Base-by-base conservation (phyloP, 2,329 filamentous ascomycete genomes). In the Diplodia mutila region DNA sequence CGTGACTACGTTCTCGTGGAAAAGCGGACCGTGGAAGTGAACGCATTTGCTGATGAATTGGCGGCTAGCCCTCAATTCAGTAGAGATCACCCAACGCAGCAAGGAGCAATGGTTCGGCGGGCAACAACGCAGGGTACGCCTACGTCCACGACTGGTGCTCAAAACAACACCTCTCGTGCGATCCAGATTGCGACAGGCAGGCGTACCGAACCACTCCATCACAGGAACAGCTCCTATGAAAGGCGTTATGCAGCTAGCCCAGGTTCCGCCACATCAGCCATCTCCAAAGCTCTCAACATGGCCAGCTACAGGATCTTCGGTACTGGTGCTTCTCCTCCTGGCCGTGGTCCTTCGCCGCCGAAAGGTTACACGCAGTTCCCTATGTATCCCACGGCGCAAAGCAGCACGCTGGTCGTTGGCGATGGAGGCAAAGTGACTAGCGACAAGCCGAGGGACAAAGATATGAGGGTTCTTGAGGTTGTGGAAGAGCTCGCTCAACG, bases 1-100 rank as follows among this genome's bases (percentile, higher is more conserved):
- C 89, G 94, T 71, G 95, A 98, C 71, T 99, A 98, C 74, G 94
- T 99, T 23, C 85, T 98, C 29, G 92, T 99, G 14, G 95, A 99
- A 81, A 97, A 97, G 82, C 89, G 91, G 71, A 91, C 93, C 23
- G 94, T 99, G 12, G 94, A 98, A 78, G 94, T 99, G 61, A 98
- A 99, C 77, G 95, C 95, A 2, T 91, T 99, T 74, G 95, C 95
- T 25, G 95, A 99, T 78, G 94, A 98, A 79, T 84, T 99, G 75
- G 94, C 93, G 53, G 91, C 93, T 64, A 94, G 91, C 74, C 91
- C 91, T 57, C 89, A 89, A 61, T 73, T 73, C 27, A 76, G 84
- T 69, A 77, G 85, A 71, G 78, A 83, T 42, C 76, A 78, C 25
- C 75, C 79, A 27, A 76, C 81, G 6, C 86, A 89, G 70, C 81